These are phyloP conservation scores for Viola pubescens DNA, from an alignment of 441 rosid genomes.

Conservation along the genomic window DNA sequence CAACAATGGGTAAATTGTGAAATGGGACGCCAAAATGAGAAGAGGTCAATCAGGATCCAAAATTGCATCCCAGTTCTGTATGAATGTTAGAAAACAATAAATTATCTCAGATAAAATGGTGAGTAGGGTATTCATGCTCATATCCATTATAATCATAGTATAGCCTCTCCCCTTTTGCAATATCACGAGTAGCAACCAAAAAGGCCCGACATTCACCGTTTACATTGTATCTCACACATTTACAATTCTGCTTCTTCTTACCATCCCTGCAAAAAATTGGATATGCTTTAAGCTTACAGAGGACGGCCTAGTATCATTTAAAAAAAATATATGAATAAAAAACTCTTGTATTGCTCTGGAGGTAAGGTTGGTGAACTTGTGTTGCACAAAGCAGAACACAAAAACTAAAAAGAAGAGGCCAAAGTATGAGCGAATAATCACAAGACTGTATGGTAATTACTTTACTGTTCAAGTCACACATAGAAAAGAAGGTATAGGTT, in stretches of 20 bases:
- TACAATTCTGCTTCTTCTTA: conserved; percentile 87
- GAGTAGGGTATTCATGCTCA: conserved; percentile 88
- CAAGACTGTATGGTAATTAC: background rate
- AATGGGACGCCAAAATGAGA: conserved; percentile 11
- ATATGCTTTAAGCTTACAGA: conserved; percentile 11
- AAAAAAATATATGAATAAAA: too few relatives aligned
- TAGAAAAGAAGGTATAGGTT: conserved; percentile 9
- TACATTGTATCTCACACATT: conserved; percentile 82
- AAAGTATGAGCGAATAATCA: background rate
- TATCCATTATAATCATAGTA: conserved; percentile 93
- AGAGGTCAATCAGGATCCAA: conserved; percentile 26
- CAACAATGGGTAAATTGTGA: conserved; percentile 18
- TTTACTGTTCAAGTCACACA: background rate
- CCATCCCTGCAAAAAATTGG: conserved; percentile 62
- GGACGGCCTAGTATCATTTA: background rate
- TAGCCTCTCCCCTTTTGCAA: conserved; percentile 50
- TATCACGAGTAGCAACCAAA: conserved; percentile 84
- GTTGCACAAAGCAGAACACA: conserved; percentile 3
- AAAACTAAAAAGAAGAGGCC: background rate
- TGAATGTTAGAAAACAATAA: conserved; percentile 25
- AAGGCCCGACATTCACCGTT: conserved; percentile 80
- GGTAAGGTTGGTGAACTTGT: conserved; percentile 5
- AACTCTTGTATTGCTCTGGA: background rate
- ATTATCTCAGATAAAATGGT: conserved; percentile 62
- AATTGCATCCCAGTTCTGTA: conserved; percentile 27